Evolutionary conservation across 805 yeast species (phyloP).

Genomic region (Metschnikowia aberdeeniae): DNA sequence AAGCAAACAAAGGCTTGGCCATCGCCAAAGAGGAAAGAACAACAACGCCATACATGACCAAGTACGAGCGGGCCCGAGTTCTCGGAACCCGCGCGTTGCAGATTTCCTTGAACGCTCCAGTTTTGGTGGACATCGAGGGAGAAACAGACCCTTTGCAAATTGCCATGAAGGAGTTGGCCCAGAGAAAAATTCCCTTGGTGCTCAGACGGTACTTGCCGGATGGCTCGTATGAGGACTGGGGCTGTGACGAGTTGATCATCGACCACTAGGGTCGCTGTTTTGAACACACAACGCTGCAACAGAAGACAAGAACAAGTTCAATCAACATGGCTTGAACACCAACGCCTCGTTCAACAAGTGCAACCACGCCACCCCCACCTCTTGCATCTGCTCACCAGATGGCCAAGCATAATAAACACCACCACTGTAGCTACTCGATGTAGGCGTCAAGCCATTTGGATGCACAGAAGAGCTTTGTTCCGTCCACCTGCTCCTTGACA

Average conservation of each 20-base stretch:
- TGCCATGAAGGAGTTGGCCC: constrained; percentile 94
- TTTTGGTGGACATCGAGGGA: constrained; percentile 95
- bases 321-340: no score
- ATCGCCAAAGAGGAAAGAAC: constrained; percentile 84
- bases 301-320: no score
- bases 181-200: constrained; percentile 90
- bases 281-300: no score
- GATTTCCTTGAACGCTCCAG: constrained; percentile 98
- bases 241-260: constrained; percentile 93
- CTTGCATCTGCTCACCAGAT: no score
- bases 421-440: constrained; percentile 25
- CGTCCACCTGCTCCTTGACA: constrained; percentile 52
- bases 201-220: constrained; percentile 96
- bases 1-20: constrained; percentile 74
- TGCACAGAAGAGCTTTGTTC: constrained; percentile 57
- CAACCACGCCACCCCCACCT: no score
- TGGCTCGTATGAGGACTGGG: constrained; percentile 98
- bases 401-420: background rate
- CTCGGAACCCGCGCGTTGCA: constrained; percentile 97
- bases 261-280: constrained; percentile 46
- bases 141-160: constrained; percentile 98
- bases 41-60: constrained; percentile 98
- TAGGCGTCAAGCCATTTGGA: constrained; percentile 57
- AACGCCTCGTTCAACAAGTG: no score
- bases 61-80: constrained; percentile 96